Evolutionary conservation across 2,329 filamentous ascomycete species (phyloP), one percentile per base, ranked within the genome.

Genomic region (Fusarium phyllophilum): DNA sequence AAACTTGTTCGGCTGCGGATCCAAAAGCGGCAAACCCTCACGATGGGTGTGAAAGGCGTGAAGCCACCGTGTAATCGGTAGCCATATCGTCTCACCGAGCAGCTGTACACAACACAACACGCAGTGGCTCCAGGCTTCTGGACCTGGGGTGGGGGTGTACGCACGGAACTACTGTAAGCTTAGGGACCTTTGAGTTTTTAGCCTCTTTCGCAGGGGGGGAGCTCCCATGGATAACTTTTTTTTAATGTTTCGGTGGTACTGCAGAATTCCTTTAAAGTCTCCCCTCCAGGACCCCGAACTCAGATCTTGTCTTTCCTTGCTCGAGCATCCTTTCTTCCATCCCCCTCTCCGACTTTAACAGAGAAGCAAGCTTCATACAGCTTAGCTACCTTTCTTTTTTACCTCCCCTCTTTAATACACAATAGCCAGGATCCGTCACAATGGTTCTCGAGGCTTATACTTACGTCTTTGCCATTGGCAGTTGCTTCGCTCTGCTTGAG

Each of bases 381-480:
- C 54, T 54, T 71, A 56, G 70, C 46, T 71, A 34, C 56, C 55
- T 22, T 31, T 29, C 46, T 29, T 38, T 29, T 38, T 55, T 54
- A 22, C 33, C 44, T 51, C 33, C 20, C 24, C 26, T 29, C 26
- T 29, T 29, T 29, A 29, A 29, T 20, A 5, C 24, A 15, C 24
- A 41, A 20, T 8, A 48, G 17, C 41, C 38, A 38, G 33, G 42
- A 59, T 33, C 73, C 66, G 66, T 62, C 76, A 89, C 84, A 73
- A 91, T 90, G 88, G 82, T 83, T 78, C 86, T 92, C 77, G 81
- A 88, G 78, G 81, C 90, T 77, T 93, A 92, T 82, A 89, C 87
- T 77, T 94, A 94, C 81, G 82, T 94, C 79, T 94, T 94, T 81
- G 92, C 85, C 84, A 91, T 94, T 76, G 92, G 92, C 89, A 94